Conservation (phyloP, 2,329 filamentous ascomycete genomes). For the Nemania sp. region DNA sequence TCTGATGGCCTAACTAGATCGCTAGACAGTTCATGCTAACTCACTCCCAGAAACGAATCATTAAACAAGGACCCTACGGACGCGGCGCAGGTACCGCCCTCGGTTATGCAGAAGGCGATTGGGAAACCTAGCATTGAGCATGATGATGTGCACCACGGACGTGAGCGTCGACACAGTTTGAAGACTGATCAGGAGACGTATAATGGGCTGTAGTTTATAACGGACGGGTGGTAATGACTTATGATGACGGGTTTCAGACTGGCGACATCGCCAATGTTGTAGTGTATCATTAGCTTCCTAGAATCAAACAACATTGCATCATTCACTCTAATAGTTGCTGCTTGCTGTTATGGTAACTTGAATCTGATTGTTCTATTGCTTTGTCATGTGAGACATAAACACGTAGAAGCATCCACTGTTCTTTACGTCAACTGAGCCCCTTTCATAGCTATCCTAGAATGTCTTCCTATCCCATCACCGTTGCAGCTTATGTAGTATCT, state of each 20-base stretch:
- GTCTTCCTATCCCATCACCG: no score
- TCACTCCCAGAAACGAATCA: background rate
- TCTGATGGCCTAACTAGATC: background rate
- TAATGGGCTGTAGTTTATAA: slow-evolving; percentile 55
- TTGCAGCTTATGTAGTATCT: no score
- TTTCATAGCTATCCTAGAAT: background rate
- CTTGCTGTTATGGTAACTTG: no score
- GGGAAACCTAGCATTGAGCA: slow-evolving; percentile 62
- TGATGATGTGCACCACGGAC: slow-evolving; percentile 57
- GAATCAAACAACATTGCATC: slow-evolving; percentile 18
- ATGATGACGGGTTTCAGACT: slow-evolving; percentile 14
- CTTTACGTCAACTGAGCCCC: no score
- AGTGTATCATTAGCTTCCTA: slow-evolving; percentile 27
- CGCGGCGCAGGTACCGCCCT: slow-evolving; percentile 69
- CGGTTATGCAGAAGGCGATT: slow-evolving; percentile 61
- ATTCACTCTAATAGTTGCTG: no score
- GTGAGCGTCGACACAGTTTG: slow-evolving; percentile 59
- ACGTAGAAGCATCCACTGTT: no score
- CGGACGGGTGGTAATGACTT: slow-evolving; percentile 5
- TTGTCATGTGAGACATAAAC: no score
- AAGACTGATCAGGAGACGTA: slow-evolving; percentile 62
- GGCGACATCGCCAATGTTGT: background rate
- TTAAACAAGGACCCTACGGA: slow-evolving; percentile 62
- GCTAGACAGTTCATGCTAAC: slow-evolving; percentile 1
- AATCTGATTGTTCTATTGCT: no score